These are phyloP conservation scores for Vaccinium macrocarpon DNA, from an alignment of 148 eudicot species.

Conservation along the genomic window DNA sequence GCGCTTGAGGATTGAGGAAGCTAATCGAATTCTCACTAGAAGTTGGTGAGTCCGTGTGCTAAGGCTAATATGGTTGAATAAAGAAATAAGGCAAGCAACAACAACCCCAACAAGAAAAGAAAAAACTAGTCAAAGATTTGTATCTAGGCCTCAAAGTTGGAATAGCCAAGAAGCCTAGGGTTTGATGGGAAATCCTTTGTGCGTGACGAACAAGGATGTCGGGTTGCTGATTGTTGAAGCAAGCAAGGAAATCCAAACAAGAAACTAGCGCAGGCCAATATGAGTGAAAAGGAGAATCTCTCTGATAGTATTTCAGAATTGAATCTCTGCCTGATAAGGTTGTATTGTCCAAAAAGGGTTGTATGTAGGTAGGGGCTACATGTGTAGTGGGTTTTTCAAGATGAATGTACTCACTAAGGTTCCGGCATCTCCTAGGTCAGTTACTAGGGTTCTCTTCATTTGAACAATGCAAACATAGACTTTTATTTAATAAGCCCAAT, in stretches of 20 bases:
- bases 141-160: background rate
- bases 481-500: no score
- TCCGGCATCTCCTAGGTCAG: no score
- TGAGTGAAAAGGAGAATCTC: background rate
- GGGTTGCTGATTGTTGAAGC: background rate
- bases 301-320: no score
- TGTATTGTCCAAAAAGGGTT: no score
- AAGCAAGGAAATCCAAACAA: background rate
- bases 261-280: background rate
- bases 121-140: background rate
- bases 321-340: no score
- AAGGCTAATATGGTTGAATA: background rate
- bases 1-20: background rate
- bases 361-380: no score
- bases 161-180: background rate
- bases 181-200: background rate
- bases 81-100: background rate
- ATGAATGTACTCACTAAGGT: no score
- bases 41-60: background rate
- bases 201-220: background rate
- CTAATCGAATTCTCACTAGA: background rate
- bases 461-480: no score
- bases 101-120: background rate
- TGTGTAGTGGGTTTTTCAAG: no score
- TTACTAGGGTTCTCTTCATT: no score